phyloP scores from a whole-genome alignment of 176 grass and related monocot species.

The Eragrostis nindensis region DNA sequence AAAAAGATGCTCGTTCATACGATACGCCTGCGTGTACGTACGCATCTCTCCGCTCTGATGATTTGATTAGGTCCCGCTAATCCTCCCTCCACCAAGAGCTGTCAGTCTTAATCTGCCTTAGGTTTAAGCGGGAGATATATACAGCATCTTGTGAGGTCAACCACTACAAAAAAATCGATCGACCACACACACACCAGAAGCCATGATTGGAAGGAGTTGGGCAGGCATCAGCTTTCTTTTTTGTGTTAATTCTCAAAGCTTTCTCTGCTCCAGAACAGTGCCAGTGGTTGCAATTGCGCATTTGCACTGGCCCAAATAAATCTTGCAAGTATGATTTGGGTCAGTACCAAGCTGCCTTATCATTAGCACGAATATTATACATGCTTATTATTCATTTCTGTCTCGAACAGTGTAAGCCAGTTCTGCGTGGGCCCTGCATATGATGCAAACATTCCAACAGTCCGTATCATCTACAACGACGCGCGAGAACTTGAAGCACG shows the following conservation, averaged over 20 bases:
- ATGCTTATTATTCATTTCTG: background rate
- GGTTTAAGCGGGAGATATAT: conserved; percentile 22
- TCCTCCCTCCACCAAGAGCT: conserved; percentile 21
- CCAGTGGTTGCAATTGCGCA: conserved; percentile 44
- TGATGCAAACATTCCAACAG: conserved; percentile 61
- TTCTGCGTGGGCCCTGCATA: background rate
- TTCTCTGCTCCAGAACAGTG: conserved; percentile 26
- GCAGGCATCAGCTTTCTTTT: background rate
- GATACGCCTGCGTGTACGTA: background rate
- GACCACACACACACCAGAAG: conserved; percentile 49
- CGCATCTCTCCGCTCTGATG: background rate
- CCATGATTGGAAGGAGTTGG: conserved; percentile 49
- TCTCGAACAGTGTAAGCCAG: background rate
- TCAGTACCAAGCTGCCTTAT: background rate
- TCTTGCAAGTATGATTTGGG: conserved; percentile 31
- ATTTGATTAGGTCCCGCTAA: background rate
- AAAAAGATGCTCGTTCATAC: background rate
- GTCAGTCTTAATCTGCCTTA: conserved; percentile 27
- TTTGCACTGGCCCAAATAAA: conserved; percentile 15
- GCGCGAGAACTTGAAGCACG: too few relatives aligned
- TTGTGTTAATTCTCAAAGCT: conserved; percentile 9
- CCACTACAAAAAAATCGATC: conserved; percentile 49
- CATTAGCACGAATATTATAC: background rate
- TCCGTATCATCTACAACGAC: conserved; percentile 36
- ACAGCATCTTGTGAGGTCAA: conserved; percentile 44